phyloP scores from a whole-genome alignment of 805 yeast species.

The Kuraishia floccosa region DNA sequence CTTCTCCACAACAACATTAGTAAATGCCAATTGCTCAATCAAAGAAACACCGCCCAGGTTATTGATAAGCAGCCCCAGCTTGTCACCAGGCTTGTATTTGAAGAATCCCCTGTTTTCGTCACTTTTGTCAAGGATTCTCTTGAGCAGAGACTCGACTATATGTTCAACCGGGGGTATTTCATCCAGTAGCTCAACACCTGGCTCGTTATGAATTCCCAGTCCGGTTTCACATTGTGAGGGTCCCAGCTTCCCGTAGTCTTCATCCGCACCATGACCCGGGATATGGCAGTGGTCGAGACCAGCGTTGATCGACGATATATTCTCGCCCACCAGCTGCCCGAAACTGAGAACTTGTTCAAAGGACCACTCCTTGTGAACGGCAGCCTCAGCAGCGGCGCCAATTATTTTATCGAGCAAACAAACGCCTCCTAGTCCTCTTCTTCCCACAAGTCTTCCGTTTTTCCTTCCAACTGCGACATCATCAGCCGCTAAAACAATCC shows the following conservation, averaged over 20 bases:
- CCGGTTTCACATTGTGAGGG: constrained; percentile 22
- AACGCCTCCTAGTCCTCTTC: constrained; percentile 24
- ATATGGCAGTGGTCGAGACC: constrained; percentile 26
- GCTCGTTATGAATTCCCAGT: constrained; percentile 27
- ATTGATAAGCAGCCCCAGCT: constrained; percentile 19
- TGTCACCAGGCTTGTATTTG: constrained; percentile 15
- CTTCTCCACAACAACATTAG: constrained; percentile 13
- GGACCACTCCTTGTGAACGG: constrained; percentile 14
- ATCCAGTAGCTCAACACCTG: constrained; percentile 20
- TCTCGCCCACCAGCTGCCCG: constrained; percentile 15
- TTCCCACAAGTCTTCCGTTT: constrained; percentile 20
- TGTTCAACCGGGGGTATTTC: constrained; percentile 20
- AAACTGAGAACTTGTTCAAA: too few species aligned
- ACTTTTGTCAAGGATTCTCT: constrained; percentile 13
- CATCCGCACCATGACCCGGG: constrained; percentile 18
- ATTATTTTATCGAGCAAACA: constrained; percentile 18
- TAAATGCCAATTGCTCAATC: constrained; percentile 18
- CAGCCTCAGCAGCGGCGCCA: constrained; percentile 19
- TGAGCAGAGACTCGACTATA: constrained; percentile 15
- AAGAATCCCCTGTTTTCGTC: constrained; percentile 20
- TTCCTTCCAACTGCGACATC: constrained; percentile 23
- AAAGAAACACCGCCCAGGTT: constrained; percentile 26
- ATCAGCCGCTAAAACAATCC: constrained; percentile 18
- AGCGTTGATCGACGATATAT: constrained; percentile 22
- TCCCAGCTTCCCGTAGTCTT: constrained; percentile 14